Base-by-base conservation (phyloP, 2,329 filamentous ascomycete genomes). In the Penicillium crustosum region DNA sequence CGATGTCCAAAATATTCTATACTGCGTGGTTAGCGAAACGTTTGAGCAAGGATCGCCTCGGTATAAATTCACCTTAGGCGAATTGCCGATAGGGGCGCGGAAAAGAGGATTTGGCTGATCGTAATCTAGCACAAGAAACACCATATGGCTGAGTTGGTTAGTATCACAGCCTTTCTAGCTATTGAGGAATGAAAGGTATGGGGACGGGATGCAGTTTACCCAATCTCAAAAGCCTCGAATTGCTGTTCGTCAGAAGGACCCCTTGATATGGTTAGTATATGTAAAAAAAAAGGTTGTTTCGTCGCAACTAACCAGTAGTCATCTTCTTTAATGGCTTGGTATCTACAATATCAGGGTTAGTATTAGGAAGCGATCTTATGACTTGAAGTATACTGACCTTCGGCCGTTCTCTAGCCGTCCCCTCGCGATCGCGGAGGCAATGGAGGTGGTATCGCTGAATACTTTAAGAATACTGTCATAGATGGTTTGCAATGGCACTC, bases 361-460 rank as follows among this genome's bases (percentile, higher is more conserved):
- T 15, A 29, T 59, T 48, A 58, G 35, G 21, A 15, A 23, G 19
- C 5, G 35, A 33, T 39, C 13, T 41, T 2, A 7, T 5, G 17
- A 13, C 77, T 66, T 29, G 19, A 56, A 13, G 77, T 66, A 27
- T 12, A 21, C 54, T 44, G 12, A 63, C 61, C 61, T 57, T 50
- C 61, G 59, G 12, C 61, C 61, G 35, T 63, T 63, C 55, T 63
- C 61, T 1, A 60, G 21, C 4, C 61, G 57, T 31, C 61, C 61
- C 12, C 43, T 59, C 4, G 59, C 59, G n/a, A 63, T 61, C 12
- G 43, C 36, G 2, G 61, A 63, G 0, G 59, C 52, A 12, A 63
- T 39, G 25, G 61, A 63, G 8, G 61, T 61, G 2, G 61, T 63
- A 23, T 63, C 59, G 19, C 61, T 63, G 17, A n/a, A 44, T 25